A percentile compares a stretch with the other conserved stretches of the same genome.
Evolutionary conservation across 2,329 filamentous ascomycete genomes (phyloP).

Genomic region (Madurella mycetomatis): DNA sequence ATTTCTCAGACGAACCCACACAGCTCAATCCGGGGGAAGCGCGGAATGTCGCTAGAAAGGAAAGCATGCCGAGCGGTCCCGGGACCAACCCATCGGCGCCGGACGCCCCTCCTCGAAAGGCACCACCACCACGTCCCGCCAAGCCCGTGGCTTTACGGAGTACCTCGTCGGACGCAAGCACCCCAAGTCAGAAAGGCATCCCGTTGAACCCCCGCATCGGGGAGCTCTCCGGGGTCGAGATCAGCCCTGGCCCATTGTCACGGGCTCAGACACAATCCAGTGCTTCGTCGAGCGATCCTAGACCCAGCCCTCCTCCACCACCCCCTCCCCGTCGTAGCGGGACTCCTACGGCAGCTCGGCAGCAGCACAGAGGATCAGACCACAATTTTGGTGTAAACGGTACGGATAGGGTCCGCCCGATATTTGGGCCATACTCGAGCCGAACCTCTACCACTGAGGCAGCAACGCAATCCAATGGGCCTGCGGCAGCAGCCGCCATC

Average conservation of each 20-base stretch:
- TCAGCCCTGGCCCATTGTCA: background rate
- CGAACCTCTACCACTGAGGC: background rate
- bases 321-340: conserved; percentile 46
- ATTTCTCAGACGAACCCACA: conserved; percentile 52
- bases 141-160: conserved; percentile 56
- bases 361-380: background rate
- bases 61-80: conserved; percentile 35
- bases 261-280: conserved; percentile 5
- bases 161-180: conserved; percentile 31
- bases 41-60: background rate
- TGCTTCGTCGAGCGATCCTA: conserved; percentile 9
- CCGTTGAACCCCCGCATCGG: background rate
- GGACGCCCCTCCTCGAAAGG: conserved; percentile 27
- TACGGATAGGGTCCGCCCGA: background rate
- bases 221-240: background rate
- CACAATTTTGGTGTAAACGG: background rate
- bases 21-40: conserved; percentile 26
- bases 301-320: conserved; percentile 36
- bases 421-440: background rate
- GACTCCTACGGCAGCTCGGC: conserved; percentile 32
- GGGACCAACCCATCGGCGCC: conserved; percentile 59
- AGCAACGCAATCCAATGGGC: background rate
- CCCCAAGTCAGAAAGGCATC: background rate
- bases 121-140: conserved; percentile 51
- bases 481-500: conserved; percentile 18